Conservation (phyloP, 495 filamentous ascomycete genomes). For the Aspergillus cristatus region DNA sequence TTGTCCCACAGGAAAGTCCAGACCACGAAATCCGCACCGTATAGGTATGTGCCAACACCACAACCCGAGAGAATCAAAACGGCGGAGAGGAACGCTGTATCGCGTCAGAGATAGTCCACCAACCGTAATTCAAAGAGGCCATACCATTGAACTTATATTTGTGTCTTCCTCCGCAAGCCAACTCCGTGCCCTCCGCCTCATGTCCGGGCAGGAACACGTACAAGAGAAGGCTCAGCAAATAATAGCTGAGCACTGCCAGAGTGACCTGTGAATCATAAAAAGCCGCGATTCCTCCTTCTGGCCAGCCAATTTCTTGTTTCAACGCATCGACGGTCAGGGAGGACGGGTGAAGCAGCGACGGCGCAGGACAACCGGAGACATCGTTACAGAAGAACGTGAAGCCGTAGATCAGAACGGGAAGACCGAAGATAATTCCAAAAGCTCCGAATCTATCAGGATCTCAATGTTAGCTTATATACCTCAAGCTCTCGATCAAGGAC, state of each 20-base stretch:
- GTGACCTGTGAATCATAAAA: slow-evolving; percentile 50
- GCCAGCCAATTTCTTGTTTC: slow-evolving; percentile 75
- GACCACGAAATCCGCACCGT: slow-evolving; percentile 73
- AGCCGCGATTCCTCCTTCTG: slow-evolving; percentile 54
- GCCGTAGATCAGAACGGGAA: slow-evolving; percentile 65
- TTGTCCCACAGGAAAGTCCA: slow-evolving; percentile 95
- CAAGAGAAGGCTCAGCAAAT: slow-evolving; percentile 63
- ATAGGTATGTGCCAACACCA: slow-evolving; percentile 60
- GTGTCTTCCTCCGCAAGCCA: slow-evolving; percentile 62
- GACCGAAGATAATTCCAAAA: slow-evolving; percentile 60
- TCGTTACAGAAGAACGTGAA: slow-evolving; percentile 88
- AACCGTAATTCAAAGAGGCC: slow-evolving; percentile 1
- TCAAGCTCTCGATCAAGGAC: too few relatives aligned
- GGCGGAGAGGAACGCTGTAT: slow-evolving; percentile 65
- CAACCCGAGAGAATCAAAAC: slow-evolving; percentile 57
- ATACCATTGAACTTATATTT: slow-evolving; percentile 88
- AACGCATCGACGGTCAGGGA: slow-evolving; percentile 59
- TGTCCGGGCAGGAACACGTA: slow-evolving; percentile 72
- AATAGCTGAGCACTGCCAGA: slow-evolving; percentile 66
- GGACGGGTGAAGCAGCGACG: slow-evolving; percentile 69
- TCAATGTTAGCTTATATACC: slow-evolving; percentile 4
- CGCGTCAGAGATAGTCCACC: slow-evolving; percentile 1
- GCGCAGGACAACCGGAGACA: slow-evolving; percentile 79
- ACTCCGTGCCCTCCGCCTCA: slow-evolving; percentile 57
- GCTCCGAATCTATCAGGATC: slow-evolving; percentile 55